Evolutionary conservation across 176 grass and related monocot species (phyloP).

Genomic region (Zea luxurians): DNA sequence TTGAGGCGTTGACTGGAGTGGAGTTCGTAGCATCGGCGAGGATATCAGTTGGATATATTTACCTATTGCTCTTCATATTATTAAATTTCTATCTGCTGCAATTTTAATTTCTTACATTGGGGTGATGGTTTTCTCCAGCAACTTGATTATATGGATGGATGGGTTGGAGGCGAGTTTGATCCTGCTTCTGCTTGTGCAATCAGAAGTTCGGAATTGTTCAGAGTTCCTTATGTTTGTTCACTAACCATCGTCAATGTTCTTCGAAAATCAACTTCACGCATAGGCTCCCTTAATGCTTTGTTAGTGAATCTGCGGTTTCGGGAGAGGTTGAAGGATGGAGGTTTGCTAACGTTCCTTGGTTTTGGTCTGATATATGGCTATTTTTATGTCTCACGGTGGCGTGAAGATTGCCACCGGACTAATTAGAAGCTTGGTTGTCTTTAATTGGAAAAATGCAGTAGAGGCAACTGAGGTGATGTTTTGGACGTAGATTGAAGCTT

Average conservation of each 20-base stretch:
- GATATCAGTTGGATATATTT: slow-evolving; percentile 1
- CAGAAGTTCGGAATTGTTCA: background rate
- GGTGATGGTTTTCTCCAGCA: slow-evolving; percentile 11
- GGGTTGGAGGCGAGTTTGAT: background rate
- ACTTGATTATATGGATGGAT: background rate
- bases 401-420: background rate
- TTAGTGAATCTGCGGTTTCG: background rate
- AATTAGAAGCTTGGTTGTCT: background rate
- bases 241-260: background rate
- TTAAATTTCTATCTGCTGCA: background rate
- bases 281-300: background rate
- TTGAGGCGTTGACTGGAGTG: background rate
- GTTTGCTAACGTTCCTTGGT: background rate
- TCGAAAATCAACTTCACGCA: background rate
- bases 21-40: background rate
- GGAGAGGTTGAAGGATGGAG: slow-evolving; percentile 1
- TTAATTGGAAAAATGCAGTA: background rate
- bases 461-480: no score
- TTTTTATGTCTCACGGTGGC: background rate
- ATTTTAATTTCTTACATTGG: slow-evolving; percentile 21
- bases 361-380: background rate
- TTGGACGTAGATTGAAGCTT: background rate
- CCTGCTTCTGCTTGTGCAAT: background rate
- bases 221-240: background rate
- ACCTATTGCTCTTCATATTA: background rate